Evolutionary conservation across 192 early-diverging fungal species (phyloP), one percentile per base, ranked within the genome.

Genomic region (Backusella tarrabulga): DNA sequence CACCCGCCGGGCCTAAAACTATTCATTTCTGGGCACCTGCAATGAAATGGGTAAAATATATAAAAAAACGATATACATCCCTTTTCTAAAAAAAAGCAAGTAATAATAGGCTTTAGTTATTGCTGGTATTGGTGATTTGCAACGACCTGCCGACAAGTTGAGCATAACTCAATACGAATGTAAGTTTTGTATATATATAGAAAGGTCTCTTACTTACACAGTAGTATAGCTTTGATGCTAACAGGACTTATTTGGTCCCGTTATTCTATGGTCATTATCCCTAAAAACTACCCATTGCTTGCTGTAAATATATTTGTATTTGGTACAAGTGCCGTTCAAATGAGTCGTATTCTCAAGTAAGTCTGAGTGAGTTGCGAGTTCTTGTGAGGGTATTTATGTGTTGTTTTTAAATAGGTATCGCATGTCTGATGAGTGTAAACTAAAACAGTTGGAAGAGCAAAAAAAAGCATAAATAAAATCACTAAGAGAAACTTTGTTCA

Each of bases 201-300:
- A 42, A 29, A 9, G 6, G 7, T 32, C 29, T 29, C 3, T 17
- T 12, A 42, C 21, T 12, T 14, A 17, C 12, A 21, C 36, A 34
- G 26, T 34, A 8, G n/a, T 41, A 23, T 79, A 83, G 95, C 97
- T n/a, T 86, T 98, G 68, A 90, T 95, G 17, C 93, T 95, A n/a
- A 98, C 97, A 4, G 96, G 97, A 19, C 68, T 96, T 67, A 97
- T 98, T 81, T 98, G 97, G 97, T 91, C 91, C n/a, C 93, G 97
- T 54, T 98, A 95, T 86, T 92, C 96, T 1, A 89, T 91, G 54
- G 93, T 96, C 71, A 98, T 98, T 74, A 96, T 88, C 23, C 96
- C 97, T 67, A 90, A 91, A 82, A 98, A 98, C 87, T 97, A 90
- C 78, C 88, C 88, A 77, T 80, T 98, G 76, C 90, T 96, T 74